Evolutionary conservation across 495 filamentous ascomycete genomes (phyloP), one percentile per base, ranked within the genome.

Genomic region (Xylaria castorea): DNA sequence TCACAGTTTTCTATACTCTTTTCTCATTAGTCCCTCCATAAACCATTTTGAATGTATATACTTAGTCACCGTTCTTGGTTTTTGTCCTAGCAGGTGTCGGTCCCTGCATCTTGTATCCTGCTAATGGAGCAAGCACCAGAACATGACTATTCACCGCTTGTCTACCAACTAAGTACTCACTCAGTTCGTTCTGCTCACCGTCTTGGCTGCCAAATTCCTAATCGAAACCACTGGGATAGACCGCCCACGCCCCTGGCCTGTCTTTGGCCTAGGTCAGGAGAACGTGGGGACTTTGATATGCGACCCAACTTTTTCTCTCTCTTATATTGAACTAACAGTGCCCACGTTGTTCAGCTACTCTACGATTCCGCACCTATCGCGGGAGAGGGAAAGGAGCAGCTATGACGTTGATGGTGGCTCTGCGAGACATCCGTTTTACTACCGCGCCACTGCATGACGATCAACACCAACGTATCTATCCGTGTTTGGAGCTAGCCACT

Each of bases 261-360:
- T 57, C 34, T 50, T 40, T 22, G 50, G 65, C 48, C 63, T 68
- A 27, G 34, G n/a, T 22, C 34, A 50, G 50, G 66, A 55, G 36
- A 34, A 68, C 50, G 66, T 68, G 66, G 66, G 66, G 66, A 57
- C 64, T 16, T 38, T 27, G 11, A 67, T 50, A 55, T 14, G 40
- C 6, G 16, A 36, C 22, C 63, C 16, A 66, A 22, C 63, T 11
- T 25, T 62, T 44, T 27, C 40, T n/a, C 38, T 48, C 9, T n/a
- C n/a, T n/a, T n/a, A 48, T 32, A 48, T 48, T 42, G 25, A 65
- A 46, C 27, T 14, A n/a, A 48, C 27, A 51, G 40, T 34, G 40
- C 40, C 38, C 42, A 65, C 62, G 40, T 48, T 65, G 40, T 40
- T 48, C n/a, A 42, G 61, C 36, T 42, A 12, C 8, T 48, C 16